These are phyloP conservation scores for Alnus rubra DNA, from an alignment of 306 rosid species.

Conservation along the genomic window DNA sequence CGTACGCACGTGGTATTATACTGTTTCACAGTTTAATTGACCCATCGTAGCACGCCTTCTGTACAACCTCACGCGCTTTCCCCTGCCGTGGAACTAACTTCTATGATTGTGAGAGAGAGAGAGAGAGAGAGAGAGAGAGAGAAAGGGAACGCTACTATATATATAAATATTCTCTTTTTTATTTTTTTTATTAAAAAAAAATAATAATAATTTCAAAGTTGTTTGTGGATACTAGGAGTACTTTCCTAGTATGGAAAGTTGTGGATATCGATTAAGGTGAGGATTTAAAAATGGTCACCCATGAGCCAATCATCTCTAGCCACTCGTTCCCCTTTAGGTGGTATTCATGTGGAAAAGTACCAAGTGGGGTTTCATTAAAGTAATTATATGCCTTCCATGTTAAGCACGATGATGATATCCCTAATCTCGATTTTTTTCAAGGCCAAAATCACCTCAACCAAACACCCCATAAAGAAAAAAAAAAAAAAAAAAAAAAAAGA, in stretches of 20 bases:
- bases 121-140: too few relatives aligned
- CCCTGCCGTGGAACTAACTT: background rate
- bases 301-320: slow-evolving; percentile 21
- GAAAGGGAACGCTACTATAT: too few relatives aligned
- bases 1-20: background rate
- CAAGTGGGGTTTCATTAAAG: background rate
- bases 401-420: background rate
- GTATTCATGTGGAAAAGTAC: slow-evolving; percentile 19
- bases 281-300: slow-evolving; percentile 12
- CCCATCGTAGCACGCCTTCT: background rate
- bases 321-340: slow-evolving; percentile 34
- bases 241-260: slow-evolving; percentile 20
- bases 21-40: background rate
- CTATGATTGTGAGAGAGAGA: too few relatives aligned
- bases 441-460: too few relatives aligned
- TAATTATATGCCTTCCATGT: background rate
- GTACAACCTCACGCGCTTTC: background rate
- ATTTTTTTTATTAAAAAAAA: background rate
- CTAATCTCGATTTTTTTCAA: background rate
- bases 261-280: background rate
- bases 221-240: background rate
- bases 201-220: background rate
- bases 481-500: too few relatives aligned
- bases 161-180: background rate
- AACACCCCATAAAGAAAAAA: too few relatives aligned